A percentile compares a stretch with the other conserved stretches of the same genome.
These are phyloP conservation scores for Alopecurus myosuroides DNA, from an alignment of 176 grass and related monocot species.

Conservation along the genomic window DNA sequence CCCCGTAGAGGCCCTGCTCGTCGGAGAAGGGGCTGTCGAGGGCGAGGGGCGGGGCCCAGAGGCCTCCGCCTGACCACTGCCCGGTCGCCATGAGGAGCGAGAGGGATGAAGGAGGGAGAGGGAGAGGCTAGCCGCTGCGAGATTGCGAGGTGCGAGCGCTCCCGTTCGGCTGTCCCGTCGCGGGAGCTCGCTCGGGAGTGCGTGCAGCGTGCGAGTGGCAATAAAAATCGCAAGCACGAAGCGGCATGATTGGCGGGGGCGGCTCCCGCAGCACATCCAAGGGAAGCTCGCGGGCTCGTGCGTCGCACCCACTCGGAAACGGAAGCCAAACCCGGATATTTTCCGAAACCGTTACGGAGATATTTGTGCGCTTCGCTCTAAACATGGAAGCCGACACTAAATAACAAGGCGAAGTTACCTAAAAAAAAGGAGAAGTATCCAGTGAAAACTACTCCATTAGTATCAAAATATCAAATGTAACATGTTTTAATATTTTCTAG, in stretches of 20 bases:
- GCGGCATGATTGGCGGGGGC: not conserved
- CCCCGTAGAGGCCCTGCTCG: constrained; percentile 2
- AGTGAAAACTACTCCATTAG: no score
- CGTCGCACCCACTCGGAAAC: not conserved
- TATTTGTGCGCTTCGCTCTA: no score
- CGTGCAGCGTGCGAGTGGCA: not conserved
- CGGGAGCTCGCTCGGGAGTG: not conserved
- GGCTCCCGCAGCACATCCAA: not conserved
- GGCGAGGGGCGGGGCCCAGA: not conserved
- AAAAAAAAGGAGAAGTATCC: no score
- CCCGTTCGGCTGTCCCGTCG: not conserved
- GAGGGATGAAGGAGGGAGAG: not conserved
- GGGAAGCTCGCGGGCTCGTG: not conserved
- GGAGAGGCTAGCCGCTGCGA: not conserved
- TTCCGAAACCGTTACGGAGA: no score
- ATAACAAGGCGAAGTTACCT: no score
- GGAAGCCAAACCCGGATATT: not conserved
- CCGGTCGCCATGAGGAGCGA: constrained; percentile 8
- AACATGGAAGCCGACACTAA: no score
- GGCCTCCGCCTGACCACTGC: not conserved
- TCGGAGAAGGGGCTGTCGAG: constrained; percentile 1
- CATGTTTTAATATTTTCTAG: no score
- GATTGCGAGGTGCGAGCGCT: not conserved
- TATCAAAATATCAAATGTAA: no score
- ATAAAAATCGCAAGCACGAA: not conserved